Evolutionary conservation across 164 flowering plant genomes (phyloP).

Genomic region (Aristolochia fimbriata): DNA sequence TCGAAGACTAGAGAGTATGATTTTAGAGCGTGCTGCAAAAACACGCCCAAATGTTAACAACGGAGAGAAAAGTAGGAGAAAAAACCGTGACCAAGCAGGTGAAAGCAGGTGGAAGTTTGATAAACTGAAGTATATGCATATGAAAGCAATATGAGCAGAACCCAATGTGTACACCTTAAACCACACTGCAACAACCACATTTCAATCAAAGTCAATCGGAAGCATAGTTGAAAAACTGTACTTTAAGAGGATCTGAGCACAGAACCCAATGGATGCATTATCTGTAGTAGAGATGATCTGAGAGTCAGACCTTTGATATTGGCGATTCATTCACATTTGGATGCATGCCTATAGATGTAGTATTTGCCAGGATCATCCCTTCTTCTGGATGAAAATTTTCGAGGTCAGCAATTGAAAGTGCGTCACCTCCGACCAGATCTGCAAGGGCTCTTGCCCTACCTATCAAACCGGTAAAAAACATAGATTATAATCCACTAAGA

Average conservation of each 20-base stretch:
- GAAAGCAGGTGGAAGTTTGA: too few relatives aligned
- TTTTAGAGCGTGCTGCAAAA: constrained; percentile 56
- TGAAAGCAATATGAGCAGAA: too few relatives aligned
- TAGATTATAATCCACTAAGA: background rate
- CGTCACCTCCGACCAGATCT: constrained; percentile 64
- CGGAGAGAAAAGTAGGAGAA: too few relatives aligned
- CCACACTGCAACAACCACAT: too few relatives aligned
- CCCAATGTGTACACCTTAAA: too few relatives aligned
- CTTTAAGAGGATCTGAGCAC: too few relatives aligned
- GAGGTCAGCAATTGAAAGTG: constrained; percentile 59
- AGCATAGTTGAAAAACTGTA: too few relatives aligned
- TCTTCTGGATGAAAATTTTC: constrained; percentile 60
- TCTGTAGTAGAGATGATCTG: too few relatives aligned
- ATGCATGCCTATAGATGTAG: constrained; percentile 95
- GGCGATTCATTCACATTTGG: constrained; percentile 87
- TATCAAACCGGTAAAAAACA: constrained; percentile 12
- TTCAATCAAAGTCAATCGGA: too few relatives aligned
- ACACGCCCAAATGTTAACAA: background rate
- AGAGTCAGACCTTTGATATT: constrained; percentile 60
- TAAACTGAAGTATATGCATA: too few relatives aligned
- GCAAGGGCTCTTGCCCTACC: constrained; percentile 85
- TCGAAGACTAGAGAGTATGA: constrained; percentile 74
- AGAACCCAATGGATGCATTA: too few relatives aligned
- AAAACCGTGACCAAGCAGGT: too few relatives aligned
- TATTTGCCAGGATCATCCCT: constrained; percentile 89